Evolutionary conservation across 225 moss, liverwort and hornwort genomes (phyloP).

Genomic region (Neckera pumila): DNA sequence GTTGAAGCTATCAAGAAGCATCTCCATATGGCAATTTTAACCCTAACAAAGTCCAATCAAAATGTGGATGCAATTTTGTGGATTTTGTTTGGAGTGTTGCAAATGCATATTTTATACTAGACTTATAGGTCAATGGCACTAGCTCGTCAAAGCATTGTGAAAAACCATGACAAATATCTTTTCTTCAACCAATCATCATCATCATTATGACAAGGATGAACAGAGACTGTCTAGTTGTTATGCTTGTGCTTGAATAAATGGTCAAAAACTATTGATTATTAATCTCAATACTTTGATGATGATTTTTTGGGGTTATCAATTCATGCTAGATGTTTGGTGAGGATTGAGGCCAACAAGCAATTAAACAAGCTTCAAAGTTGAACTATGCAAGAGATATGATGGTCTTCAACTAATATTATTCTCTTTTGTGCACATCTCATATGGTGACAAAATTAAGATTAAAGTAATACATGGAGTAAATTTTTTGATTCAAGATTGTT

Average conservation of each 20-base stretch:
- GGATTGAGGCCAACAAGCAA: background rate
- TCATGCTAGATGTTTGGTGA: background rate
- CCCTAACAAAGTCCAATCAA: fast-evolving
- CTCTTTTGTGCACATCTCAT: background rate
- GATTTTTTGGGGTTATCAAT: background rate
- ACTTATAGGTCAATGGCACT: fast-evolving
- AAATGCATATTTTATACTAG: fast-evolving
- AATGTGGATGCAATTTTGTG: background rate
- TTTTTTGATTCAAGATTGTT: background rate
- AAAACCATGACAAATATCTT: background rate
- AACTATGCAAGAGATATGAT: background rate
- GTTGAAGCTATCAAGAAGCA: background rate
- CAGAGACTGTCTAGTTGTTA: background rate
- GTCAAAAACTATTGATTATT: fast-evolving
- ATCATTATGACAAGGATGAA: background rate
- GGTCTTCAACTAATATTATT: background rate
- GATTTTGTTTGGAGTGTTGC: fast-evolving
- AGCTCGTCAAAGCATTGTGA: fast-evolving
- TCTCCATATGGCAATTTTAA: background rate
- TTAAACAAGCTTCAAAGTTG: background rate
- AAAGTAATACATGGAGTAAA: background rate
- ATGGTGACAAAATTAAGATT: background rate
- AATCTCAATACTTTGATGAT: background rate
- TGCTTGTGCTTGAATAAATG: background rate
- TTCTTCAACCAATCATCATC: background rate